Base-by-base conservation (phyloP, 1,284 basidiomycete genomes). In the Cryptococcus sp. region DNA sequence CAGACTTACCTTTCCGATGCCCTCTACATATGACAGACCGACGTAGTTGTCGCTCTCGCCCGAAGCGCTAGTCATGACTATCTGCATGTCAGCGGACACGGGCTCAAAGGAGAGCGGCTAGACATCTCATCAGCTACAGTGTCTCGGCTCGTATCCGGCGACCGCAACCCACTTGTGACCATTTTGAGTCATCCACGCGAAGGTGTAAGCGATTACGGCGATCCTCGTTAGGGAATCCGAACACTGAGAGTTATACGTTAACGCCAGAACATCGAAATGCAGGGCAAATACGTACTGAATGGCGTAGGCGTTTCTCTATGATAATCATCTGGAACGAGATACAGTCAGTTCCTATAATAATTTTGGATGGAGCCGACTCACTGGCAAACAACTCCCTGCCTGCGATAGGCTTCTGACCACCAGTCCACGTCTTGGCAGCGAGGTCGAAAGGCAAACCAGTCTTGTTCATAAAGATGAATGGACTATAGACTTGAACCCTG, bases 401-500 rank as follows among this genome's bases (percentile, higher is more conserved):
- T 17, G 94, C 93, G n/a, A 92, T 86, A 52, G 93, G 88, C 70
- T 87, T 86, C 7, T 88, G 83, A 10, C 85, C 81, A 16, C 86
- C 86, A 8, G 89, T 82, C 63, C 91, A 87, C 55, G 85, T 85
- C 53, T 91, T 83, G 34, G 91, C 86, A 63, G 84, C 87, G 38
- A 96, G 82, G 39, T 81, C 82, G 69, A 97, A 96, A 1, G 93
- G 88, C 49, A 95, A 78, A 1, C 88, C 89, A 0, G 93, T 93
- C 82, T 97, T 97, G 80, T 99, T 99, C 75, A 97, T 80, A 50
- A 99, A 80, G 52, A 99, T 82, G 75, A 90, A 99, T 3, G 96
- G 94, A 65, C 87, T 87, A 74, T 93, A 99, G 53, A 99, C 87
- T 77, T 99, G 95, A 1, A 98, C 91, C 78, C 92, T 95, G 84